These are phyloP conservation scores for Filobasidium floriforme DNA, from an alignment of 768 basidiomycete genomes.

Conservation along the genomic window DNA sequence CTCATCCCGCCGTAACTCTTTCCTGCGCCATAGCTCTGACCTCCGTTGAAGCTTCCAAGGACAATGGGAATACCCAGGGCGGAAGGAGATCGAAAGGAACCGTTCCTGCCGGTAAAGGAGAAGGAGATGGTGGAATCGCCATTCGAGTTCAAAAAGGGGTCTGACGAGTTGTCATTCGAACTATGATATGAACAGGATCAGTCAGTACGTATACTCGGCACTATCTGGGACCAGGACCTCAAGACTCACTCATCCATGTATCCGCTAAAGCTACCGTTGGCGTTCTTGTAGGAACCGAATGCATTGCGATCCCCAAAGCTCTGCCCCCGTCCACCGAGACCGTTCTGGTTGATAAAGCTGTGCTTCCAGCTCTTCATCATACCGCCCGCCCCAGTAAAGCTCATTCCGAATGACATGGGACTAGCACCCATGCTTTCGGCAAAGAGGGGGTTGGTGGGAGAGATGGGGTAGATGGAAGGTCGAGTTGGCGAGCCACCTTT, in stretches of 20 bases:
- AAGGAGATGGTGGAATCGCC: constrained; percentile 2
- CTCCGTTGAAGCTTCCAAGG: constrained; percentile 1
- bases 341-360: constrained; percentile 7
- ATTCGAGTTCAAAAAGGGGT: neutral
- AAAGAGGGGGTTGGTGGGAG: constrained; percentile 11
- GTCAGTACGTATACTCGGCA: neutral
- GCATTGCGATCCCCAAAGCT: constrained; percentile 10
- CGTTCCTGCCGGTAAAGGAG: constrained; percentile 21
- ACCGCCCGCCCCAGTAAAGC: constrained; percentile 17
- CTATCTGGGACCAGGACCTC: neutral
- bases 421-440: constrained; percentile 11
- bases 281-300: constrained; percentile 17
- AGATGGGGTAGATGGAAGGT: constrained; percentile 19
- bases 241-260: constrained; percentile 20
- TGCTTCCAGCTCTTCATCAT: constrained; percentile 15
- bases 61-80: constrained; percentile 9
- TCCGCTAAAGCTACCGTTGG: constrained; percentile 18
- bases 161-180: neutral
- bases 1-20: constrained; percentile 12
- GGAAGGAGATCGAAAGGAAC: constrained; percentile 21
- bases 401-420: constrained; percentile 25
- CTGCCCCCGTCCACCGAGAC: constrained; percentile 1
- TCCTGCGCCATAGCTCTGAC: constrained; percentile 10
- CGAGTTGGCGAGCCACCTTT: constrained; percentile 6
- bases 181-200: constrained; percentile 3